These are phyloP conservation scores for Aspergillus ibericus DNA, from an alignment of 2,329 filamentous ascomycete genomes.

Conservation along the genomic window DNA sequence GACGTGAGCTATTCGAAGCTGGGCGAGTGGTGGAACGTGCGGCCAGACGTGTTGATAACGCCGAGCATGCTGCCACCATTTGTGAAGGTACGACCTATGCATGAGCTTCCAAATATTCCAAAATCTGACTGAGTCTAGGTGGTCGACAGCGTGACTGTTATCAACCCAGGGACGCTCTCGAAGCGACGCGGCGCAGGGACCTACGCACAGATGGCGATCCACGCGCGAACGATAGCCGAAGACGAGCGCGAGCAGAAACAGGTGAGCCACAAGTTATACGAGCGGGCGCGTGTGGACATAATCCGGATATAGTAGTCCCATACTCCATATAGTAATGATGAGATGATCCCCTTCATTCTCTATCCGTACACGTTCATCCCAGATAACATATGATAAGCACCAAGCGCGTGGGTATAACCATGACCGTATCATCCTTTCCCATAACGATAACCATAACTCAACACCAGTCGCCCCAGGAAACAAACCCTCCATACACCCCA, in stretches of 20 bases:
- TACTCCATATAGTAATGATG: conserved; percentile 21
- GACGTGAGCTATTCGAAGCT: conserved; percentile 84
- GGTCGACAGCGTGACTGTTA: conserved; percentile 81
- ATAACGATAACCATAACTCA: neutral
- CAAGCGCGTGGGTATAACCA: conserved; percentile 5
- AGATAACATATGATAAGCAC: neutral
- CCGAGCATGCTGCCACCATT: conserved; percentile 84
- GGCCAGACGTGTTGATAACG: conserved; percentile 79
- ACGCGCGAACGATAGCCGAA: conserved; percentile 62
- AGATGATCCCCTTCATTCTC: conserved; percentile 17
- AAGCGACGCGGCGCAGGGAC: conserved; percentile 84
- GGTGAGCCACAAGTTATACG: conserved; percentile 73
- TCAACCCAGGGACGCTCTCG: conserved; percentile 86
- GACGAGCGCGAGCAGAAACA: conserved; percentile 59
- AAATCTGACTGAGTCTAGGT: conserved; percentile 57
- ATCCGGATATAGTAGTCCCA: conserved; percentile 63
- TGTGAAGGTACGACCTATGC: conserved; percentile 85
- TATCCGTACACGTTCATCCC: no score
- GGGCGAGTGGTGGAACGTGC: conserved; percentile 83
- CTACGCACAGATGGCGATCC: conserved; percentile 75
- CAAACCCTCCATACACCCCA: neutral
- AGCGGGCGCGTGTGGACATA: conserved; percentile 84
- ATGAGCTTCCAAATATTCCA: neutral
- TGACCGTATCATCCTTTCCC: neutral
- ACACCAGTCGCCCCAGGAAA: neutral